Base-by-base conservation (phyloP, 31 red algal genomes). In the Endocladia muricata region DNA sequence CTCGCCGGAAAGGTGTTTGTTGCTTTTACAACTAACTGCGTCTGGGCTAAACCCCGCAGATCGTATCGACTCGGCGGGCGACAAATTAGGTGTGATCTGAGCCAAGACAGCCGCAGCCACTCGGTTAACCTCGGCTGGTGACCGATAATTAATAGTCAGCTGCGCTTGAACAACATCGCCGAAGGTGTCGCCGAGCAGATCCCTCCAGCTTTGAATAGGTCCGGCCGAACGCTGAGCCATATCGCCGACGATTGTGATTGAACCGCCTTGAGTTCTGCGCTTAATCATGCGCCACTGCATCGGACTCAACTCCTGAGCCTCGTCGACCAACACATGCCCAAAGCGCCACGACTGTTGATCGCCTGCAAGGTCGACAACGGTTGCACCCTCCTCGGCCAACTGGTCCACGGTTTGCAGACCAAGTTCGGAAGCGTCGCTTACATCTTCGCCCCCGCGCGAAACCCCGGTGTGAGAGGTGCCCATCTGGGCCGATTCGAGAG, bases 251-350 rank as follows among this genome's bases (percentile, higher is more conserved):
- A 64, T 64, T 11, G 60, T 64, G 15, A 64, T 64, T 23, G 60
- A 64, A 28, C 25, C 17, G 26, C 60, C 60, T 11, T 13, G 15
- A 23, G 60, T 23, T 22, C 60, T 11, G 26, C 60, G 60, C 60
- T 15, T 13, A 30, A 64, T 30, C 60, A 64, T 64, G n/a, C 60
- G 60, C 60, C 60, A 64, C 26, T 64, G n/a, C 60, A 64, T 64
- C 13, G 60, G 60, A 23, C 15, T 64, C 17, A 64, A 23, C 11
- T 64, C 60, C 26, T 64, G 60, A 11, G 60, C 60, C 60, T 64
- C 60, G 60, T 64, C 60, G 17, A 64, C 60, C 15, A 64, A 21
- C n/a, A 64, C 60, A 64, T 64, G 60, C 13, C 60, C 60, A 30
- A 25, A 64, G n/a, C 60, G 60, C 60, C 60, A 64, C n/a, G n/a